Conservation (phyloP, 441 rosid genomes). For the Flueggea neowawraea region DNA sequence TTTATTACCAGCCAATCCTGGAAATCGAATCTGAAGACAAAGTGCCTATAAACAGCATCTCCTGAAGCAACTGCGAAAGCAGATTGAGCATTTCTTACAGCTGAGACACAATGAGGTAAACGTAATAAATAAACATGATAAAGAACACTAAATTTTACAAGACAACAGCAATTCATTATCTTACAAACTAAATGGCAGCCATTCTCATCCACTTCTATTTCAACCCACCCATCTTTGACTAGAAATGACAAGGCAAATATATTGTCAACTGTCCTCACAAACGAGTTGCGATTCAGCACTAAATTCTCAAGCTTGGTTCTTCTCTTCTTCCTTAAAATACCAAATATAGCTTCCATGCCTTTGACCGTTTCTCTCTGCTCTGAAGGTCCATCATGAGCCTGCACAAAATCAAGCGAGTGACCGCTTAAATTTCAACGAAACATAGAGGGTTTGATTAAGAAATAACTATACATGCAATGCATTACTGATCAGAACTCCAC, state of each 20-base stretch:
- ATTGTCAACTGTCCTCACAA: conserved; percentile 74
- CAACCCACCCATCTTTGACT: conserved; percentile 73
- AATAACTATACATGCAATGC: too few relatives aligned
- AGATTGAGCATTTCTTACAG: conserved; percentile 60
- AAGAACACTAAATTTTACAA: conserved; percentile 1
- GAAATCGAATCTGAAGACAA: conserved; percentile 64
- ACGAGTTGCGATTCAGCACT: conserved; percentile 56
- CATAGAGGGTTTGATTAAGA: too few relatives aligned
- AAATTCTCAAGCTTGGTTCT: conserved; percentile 53
- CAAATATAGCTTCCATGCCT: conserved; percentile 64
- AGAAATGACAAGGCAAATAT: conserved; percentile 79
- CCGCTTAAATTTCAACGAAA: too few relatives aligned
- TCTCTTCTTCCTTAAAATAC: conserved; percentile 46
- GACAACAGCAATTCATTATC: conserved; percentile 15
- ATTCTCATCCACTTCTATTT: conserved; percentile 42
- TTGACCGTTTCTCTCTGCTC: conserved; percentile 61
- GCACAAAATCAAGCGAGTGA: conserved; percentile 4
- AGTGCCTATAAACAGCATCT: conserved; percentile 49
- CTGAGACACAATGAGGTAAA: conserved; percentile 21
- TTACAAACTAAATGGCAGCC: conserved; percentile 67
- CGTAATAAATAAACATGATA: neutral
- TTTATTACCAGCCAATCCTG: conserved; percentile 68
- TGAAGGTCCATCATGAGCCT: conserved; percentile 38
- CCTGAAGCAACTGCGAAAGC: conserved; percentile 38
- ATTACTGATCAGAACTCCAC: too few relatives aligned